These are phyloP conservation scores for Aspergillus vadensis DNA, from an alignment of 2,329 filamentous ascomycete species.

Conservation along the genomic window DNA sequence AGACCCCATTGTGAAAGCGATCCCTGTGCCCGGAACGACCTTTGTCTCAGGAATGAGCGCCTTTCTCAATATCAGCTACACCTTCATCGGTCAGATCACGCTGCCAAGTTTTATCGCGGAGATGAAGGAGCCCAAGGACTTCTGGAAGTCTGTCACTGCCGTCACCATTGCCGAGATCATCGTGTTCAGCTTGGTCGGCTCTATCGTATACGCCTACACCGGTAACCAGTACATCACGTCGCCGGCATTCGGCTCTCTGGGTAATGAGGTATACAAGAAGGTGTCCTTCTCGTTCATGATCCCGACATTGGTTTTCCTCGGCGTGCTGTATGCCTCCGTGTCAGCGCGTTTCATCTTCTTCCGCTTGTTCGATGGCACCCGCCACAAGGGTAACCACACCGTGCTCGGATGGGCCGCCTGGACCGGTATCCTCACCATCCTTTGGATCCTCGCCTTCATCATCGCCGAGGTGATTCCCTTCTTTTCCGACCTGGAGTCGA, in stretches of 20 bases:
- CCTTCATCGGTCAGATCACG: constrained; percentile 94
- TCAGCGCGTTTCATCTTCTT: constrained; percentile 91
- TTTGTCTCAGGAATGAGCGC: constrained; percentile 83
- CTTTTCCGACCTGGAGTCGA: constrained; percentile 69
- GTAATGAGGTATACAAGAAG: constrained; percentile 76
- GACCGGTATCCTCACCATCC: constrained; percentile 65
- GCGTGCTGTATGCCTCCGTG: constrained; percentile 86
- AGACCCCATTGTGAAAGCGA: constrained; percentile 66
- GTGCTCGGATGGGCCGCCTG: constrained; percentile 77
- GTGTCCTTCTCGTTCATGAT: constrained; percentile 94
- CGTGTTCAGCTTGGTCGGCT: constrained; percentile 79
- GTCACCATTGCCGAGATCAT: constrained; percentile 87
- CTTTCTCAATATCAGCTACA: constrained; percentile 94
- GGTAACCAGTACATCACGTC: constrained; percentile 86
- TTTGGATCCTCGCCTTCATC: constrained; percentile 86
- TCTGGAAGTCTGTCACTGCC: constrained; percentile 88
- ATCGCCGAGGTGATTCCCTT: constrained; percentile 93
- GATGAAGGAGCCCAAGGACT: constrained; percentile 80
- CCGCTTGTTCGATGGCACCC: constrained; percentile 76
- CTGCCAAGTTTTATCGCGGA: constrained; percentile 93
- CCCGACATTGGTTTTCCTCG: constrained; percentile 88
- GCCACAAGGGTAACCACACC: constrained; percentile 80
- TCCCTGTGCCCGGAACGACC: constrained; percentile 70
- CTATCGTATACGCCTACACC: constrained; percentile 81
- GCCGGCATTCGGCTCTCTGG: constrained; percentile 82